Percentiles rank a stretch among this genome's conserved stretches.
These are phyloP conservation scores for Monilinia fructicola DNA, from an alignment of 2,329 filamentous ascomycete genomes.

Conservation along the genomic window DNA sequence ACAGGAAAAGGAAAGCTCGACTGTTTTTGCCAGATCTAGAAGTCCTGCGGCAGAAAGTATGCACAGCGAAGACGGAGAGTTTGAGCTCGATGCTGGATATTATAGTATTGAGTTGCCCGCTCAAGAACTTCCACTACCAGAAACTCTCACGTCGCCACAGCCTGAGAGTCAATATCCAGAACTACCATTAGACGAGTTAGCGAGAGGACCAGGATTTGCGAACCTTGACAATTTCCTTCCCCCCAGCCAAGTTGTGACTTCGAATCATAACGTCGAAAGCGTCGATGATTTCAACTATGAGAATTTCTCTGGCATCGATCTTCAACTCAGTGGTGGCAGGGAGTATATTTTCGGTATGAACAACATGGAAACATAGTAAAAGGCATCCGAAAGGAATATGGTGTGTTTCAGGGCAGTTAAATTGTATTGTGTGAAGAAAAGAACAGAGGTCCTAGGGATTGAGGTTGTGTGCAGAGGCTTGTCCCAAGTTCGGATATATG, in stretches of 20 bases:
- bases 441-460: neutral
- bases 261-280: neutral
- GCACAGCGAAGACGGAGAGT: neutral
- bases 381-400: neutral
- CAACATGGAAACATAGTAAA: neutral
- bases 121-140: neutral
- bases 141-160: neutral
- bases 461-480: neutral
- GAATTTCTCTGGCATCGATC: too few species aligned
- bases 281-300: neutral
- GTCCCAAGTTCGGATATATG: neutral
- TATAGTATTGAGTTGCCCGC: too few species aligned
- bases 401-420: neutral
- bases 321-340: neutral
- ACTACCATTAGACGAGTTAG: too few species aligned
- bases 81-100: too few species aligned
- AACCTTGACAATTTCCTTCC: too few species aligned
- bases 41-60: neutral
- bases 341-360: neutral
- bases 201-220: too few species aligned
- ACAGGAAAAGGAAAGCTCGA: neutral
- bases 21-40: rapidly evolving
- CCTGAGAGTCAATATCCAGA: too few species aligned
- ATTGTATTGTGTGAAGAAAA: neutral
- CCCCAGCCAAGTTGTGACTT: neutral